A percentile compares a stretch with the other conserved stretches of the same genome.
phyloP scores from a whole-genome alignment of 495 filamentous ascomycete genomes.

The Corynascus novoguineensis region DNA sequence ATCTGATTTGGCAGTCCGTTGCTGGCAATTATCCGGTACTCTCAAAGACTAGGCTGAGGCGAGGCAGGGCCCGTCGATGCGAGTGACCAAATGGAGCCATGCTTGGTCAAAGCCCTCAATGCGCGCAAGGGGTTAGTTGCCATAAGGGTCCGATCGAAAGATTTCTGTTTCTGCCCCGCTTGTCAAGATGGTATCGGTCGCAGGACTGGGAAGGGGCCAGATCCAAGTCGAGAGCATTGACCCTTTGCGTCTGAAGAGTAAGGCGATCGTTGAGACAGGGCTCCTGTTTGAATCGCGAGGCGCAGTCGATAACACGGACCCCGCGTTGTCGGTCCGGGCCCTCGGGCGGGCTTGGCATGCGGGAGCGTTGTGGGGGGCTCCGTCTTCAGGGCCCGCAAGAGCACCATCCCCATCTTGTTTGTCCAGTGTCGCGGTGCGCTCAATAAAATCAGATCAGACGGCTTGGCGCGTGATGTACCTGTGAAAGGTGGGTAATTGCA shows the following conservation, averaged over 20 bases:
- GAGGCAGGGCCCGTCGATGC: slow-evolving; percentile 3
- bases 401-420: neutral
- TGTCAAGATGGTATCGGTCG: slow-evolving; percentile 7
- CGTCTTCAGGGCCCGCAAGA: neutral
- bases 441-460: neutral
- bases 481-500: neutral
- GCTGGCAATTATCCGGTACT: slow-evolving; percentile 16
- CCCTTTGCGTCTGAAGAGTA: slow-evolving; percentile 13
- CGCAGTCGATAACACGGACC: slow-evolving; percentile 14
- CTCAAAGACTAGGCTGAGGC: slow-evolving; percentile 14
- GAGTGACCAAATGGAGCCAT: slow-evolving; percentile 2
- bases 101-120: slow-evolving; percentile 25
- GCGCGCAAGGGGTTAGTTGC: slow-evolving; percentile 3
- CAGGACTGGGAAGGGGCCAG: slow-evolving; percentile 8
- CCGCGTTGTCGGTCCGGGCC: slow-evolving; percentile 16
- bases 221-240: slow-evolving; percentile 23
- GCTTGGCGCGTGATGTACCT: neutral
- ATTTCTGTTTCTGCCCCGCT: neutral
- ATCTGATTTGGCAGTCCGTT: slow-evolving; percentile 17
- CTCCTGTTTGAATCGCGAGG: slow-evolving; percentile 26
- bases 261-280: slow-evolving; percentile 25
- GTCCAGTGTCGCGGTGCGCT: neutral
- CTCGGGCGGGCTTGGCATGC: slow-evolving; percentile 16
- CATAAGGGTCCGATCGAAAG: neutral
- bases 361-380: slow-evolving; percentile 7